Conservation (phyloP, 331 rosid species). For the Dryas integrifolia region DNA sequence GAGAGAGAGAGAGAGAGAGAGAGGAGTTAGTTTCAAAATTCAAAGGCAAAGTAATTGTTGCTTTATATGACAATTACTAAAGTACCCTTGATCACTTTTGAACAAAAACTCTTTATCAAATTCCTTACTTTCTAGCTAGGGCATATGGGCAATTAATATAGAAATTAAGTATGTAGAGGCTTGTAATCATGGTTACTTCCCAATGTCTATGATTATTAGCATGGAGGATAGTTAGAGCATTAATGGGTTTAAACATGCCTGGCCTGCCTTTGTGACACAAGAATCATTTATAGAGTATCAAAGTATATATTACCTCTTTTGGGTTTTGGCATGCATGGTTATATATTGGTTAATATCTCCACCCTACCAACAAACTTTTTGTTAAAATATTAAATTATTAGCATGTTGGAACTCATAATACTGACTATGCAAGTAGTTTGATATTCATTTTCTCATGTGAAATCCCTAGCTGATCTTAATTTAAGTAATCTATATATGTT, state of each 20-base stretch:
- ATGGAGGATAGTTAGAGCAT: conserved; percentile 38
- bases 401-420: too few species aligned
- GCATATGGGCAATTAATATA: background rate
- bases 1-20: background rate
- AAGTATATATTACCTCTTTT: conserved; percentile 11
- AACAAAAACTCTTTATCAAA: conserved; percentile 15
- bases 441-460: too few species aligned
- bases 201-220: conserved; percentile 48
- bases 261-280: conserved; percentile 53
- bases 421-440: too few species aligned
- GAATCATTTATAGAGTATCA: conserved; percentile 34
- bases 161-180: background rate
- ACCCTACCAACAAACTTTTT: background rate
- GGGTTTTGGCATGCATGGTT: background rate
- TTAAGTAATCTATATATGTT: too few species aligned
- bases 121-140: conserved; percentile 34
- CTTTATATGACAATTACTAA: conserved; percentile 52
- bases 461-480: too few species aligned
- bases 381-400: too few species aligned
- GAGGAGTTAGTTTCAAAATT: conserved; percentile 34
- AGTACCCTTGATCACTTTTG: conserved; percentile 29
- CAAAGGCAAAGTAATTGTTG: conserved; percentile 49
- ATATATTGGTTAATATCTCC: background rate
- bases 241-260: conserved; percentile 47
- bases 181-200: conserved; percentile 46